These are phyloP conservation scores for Atractiella rhizophila DNA, from an alignment of 768 basidiomycete species.

Conservation along the genomic window DNA sequence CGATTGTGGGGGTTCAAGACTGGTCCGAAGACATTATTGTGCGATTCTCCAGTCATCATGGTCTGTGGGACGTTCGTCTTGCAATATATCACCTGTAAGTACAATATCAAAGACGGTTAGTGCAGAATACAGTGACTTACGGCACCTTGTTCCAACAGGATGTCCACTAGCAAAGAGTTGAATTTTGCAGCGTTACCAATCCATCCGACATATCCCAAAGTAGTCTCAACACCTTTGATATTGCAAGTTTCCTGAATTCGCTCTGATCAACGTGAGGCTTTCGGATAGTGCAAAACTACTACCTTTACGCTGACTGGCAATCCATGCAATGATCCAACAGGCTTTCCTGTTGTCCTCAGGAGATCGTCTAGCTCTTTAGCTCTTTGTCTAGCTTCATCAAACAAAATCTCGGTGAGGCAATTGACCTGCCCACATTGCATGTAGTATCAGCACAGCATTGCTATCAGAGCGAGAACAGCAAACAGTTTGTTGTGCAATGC, in stretches of 20 bases:
- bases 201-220: constrained; percentile 14
- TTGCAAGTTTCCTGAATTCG: too few species aligned
- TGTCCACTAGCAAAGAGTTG: too few species aligned
- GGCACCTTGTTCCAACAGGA: too few species aligned
- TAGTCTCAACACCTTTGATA: too few species aligned
- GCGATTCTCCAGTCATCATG: constrained; percentile 39
- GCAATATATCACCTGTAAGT: constrained; percentile 26
- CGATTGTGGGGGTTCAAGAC: constrained; percentile 54
- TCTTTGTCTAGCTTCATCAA: constrained; percentile 39
- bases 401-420: constrained; percentile 61
- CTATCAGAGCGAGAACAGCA: too few species aligned
- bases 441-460: too few species aligned
- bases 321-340: constrained; percentile 21
- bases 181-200: too few species aligned
- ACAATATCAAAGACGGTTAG: constrained; percentile 32
- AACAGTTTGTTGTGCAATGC: too few species aligned
- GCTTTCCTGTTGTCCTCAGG: constrained; percentile 35
- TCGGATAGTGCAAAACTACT: constrained; percentile 20
- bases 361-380: constrained; percentile 43
- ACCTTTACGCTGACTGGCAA: constrained; percentile 22
- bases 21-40: constrained; percentile 52
- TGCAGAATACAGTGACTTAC: constrained; percentile 2
- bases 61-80: constrained; percentile 17
- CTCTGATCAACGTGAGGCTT: constrained; percentile 17
- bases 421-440: too few species aligned